phyloP scores from a whole-genome alignment of 2,329 filamentous ascomycete species.

The Phyllosticta citribraziliensis region DNA sequence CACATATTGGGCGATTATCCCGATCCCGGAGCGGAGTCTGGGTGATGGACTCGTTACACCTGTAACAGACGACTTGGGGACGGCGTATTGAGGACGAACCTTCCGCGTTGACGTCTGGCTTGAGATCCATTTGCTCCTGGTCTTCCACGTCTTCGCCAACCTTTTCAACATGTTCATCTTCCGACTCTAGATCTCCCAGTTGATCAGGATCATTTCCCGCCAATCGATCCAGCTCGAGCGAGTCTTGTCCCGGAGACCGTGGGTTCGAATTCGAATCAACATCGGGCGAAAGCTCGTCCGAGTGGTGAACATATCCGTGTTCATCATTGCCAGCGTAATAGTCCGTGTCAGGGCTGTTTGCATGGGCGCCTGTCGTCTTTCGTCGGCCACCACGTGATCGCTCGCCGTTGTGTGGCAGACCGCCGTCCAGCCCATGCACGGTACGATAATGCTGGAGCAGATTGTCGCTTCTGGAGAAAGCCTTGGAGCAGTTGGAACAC shows the following conservation, averaged over 20 bases:
- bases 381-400: neutral
- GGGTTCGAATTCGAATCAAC: neutral
- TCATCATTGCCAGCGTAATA: neutral
- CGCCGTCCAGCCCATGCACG: neutral
- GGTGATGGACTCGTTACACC: neutral
- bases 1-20: neutral
- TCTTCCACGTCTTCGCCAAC: neutral
- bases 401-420: neutral
- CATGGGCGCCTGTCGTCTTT: neutral
- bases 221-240: neutral
- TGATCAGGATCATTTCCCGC: neutral
- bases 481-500: constrained; percentile 6
- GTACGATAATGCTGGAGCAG: constrained; percentile 5
- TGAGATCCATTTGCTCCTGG: neutral
- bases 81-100: neutral
- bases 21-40: neutral
- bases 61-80: neutral
- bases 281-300: neutral
- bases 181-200: neutral
- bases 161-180: neutral
- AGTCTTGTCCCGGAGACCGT: neutral
- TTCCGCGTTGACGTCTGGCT: neutral
- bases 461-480: constrained; percentile 9
- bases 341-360: neutral
- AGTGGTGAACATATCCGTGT: neutral